Evolutionary conservation across 2,329 filamentous ascomycete genomes (phyloP), one percentile per base, ranked within the genome.

Genomic region (Ramularia endophylla): DNA sequence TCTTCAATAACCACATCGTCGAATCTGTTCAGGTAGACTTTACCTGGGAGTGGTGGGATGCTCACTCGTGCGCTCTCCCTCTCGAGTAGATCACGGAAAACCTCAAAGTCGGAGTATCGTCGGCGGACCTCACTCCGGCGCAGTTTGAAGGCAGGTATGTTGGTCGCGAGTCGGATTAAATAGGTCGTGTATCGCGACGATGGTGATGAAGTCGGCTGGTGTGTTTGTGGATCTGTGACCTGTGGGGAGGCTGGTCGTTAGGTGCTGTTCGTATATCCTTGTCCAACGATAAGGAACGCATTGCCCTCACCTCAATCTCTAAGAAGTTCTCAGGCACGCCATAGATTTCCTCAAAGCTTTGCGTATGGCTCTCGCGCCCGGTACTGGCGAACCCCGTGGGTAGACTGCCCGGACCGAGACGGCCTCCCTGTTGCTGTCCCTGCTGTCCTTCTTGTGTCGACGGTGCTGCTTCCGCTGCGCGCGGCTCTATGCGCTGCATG

Each of bases 311-410:
- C 75, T 98, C 92, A 51, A 98, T 95, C 73, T 98, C 92, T 40
- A 98, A 78, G 64, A 97, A 95, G 73, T 98, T 98, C 75, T 98
- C 92, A 5, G 92, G 92, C 35, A 90, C 87, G 11, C 89, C 92
- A 67, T 98, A 98, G 65, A 97, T 95, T 75, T 98, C 92, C 70
- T 98, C 92, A 63, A 95, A 97, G 62, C 85, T 92, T 73, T 98
- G 92, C 5, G 59, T 57, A 36, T 60, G 59, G 7, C 49, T 31
- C 13, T 55, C 46, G 20, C 48, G 47, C 2, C 56, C 57, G 3
- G 59, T 59, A 27, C 51, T 55, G 9, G 59, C 55, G 44, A 62
- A 61, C 22, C 59, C 59, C 8, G 56, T 58, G 9, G 59, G 59
- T 16, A 60, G 41, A 31, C 31, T 32, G 8, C 30, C 12, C 17